A percentile compares a stretch with the other conserved stretches of the same genome.
Conservation (phyloP, 768 basidiomycete genomes). For the Lactifluus piperatus region DNA sequence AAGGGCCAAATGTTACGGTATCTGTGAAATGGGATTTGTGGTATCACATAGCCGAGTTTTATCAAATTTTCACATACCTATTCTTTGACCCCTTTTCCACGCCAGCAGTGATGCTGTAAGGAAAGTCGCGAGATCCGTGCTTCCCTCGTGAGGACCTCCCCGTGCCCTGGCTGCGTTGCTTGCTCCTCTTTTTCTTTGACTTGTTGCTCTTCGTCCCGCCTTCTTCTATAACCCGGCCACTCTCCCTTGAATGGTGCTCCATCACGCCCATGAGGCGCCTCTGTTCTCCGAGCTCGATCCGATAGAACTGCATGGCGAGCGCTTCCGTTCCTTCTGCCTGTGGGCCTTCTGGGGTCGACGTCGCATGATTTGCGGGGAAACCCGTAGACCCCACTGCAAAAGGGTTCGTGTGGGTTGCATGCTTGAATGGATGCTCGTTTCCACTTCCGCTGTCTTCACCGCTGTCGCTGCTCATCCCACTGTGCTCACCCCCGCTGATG, state of each 20-base stretch:
- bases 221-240: conserved; percentile 24
- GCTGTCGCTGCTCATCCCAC: conserved; percentile 16
- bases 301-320: conserved; percentile 89
- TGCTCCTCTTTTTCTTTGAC: conserved; percentile 22
- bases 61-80: conserved; percentile 40
- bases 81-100: conserved; percentile 94
- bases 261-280: conserved; percentile 81
- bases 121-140: conserved; percentile 37
- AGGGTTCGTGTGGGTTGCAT: background rate
- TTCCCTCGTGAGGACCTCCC: conserved; percentile 14
- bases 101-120: conserved; percentile 91
- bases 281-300: conserved; percentile 87
- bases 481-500: conserved; percentile 10
- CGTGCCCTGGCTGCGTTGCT: conserved; percentile 15
- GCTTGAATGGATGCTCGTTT: background rate
- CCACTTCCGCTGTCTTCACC: conserved; percentile 10
- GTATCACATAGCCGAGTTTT: background rate
- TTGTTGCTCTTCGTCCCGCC: conserved; percentile 6
- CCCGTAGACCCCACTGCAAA: background rate
- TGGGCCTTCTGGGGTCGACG: conserved; percentile 1
- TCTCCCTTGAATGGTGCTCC: conserved; percentile 78
- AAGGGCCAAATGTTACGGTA: conserved; percentile 98
- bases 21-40: conserved; percentile 30
- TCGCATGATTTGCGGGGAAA: conserved; percentile 1
- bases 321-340: conserved; percentile 62